Evolutionary conservation across 345 rosid genomes (phyloP).

Genomic region (Brassica nigra): DNA sequence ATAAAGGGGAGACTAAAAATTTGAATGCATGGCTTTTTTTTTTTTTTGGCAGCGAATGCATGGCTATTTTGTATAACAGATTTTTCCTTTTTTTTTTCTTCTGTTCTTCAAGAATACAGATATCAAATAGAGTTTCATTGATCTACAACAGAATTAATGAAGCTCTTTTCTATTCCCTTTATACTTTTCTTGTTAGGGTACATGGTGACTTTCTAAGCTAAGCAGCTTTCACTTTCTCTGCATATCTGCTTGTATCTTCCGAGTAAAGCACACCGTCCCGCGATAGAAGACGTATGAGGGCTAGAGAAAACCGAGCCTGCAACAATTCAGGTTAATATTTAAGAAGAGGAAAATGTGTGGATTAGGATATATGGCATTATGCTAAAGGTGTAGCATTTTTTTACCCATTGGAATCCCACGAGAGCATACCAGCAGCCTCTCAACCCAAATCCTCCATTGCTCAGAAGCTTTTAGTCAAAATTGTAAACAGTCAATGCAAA

Average conservation of each 20-base stretch:
- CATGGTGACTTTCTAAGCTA: slow-evolving; percentile 32
- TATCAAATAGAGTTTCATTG: not conserved
- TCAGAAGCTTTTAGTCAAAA: slow-evolving; percentile 49
- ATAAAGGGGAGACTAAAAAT: not conserved
- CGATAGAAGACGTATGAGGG: slow-evolving; percentile 63
- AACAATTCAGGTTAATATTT: slow-evolving; percentile 7
- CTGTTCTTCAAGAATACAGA: slow-evolving; percentile 14
- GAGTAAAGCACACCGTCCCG: slow-evolving; percentile 56
- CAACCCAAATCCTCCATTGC: slow-evolving; percentile 64
- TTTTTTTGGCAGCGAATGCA: not conserved
- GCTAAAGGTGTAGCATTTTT: slow-evolving; percentile 8
- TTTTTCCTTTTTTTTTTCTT: slow-evolving; percentile 2
- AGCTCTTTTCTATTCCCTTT: slow-evolving; percentile 6
- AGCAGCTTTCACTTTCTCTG: slow-evolving; percentile 52
- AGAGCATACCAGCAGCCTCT: slow-evolving; percentile 71
- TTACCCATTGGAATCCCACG: slow-evolving; percentile 83
- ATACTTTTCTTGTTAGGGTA: not conserved
- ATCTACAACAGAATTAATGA: slow-evolving; percentile 26
- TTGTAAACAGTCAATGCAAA: slow-evolving; percentile 7
- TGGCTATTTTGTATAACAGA: not conserved
- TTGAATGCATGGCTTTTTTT: not conserved
- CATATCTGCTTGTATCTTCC: slow-evolving; percentile 43
- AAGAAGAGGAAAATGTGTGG: slow-evolving; percentile 12
- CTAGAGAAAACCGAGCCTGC: slow-evolving; percentile 64
- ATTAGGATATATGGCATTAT: not conserved